Evolutionary conservation across 768 basidiomycete species (phyloP).

Genomic region (Suillus lakei): DNA sequence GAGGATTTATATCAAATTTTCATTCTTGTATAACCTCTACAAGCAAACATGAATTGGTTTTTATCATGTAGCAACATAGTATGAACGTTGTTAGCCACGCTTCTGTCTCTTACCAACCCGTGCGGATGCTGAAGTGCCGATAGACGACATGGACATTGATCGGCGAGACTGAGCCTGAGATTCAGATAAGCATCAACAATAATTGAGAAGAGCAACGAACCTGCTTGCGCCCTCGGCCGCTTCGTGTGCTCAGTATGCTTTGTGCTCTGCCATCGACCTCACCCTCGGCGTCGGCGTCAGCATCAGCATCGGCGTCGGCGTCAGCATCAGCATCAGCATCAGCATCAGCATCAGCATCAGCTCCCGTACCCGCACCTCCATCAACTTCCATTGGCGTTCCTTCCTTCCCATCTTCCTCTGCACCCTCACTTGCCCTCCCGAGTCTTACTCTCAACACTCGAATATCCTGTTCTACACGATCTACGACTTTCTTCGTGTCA

Average conservation of each 20-base stretch:
- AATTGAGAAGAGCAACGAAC: constrained; percentile 29
- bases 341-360: background rate
- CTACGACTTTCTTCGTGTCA: constrained; percentile 88
- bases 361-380: constrained; percentile 31
- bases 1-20: constrained; percentile 3
- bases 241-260: constrained; percentile 65
- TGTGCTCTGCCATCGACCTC: constrained; percentile 64
- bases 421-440: constrained; percentile 52
- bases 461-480: constrained; percentile 87
- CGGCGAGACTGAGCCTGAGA: constrained; percentile 50
- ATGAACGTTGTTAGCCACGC: constrained; percentile 40
- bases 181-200: constrained; percentile 6
- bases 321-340: too few species aligned
- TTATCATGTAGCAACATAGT: constrained; percentile 9
- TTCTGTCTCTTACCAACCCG: constrained; percentile 64
- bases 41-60: constrained; percentile 11
- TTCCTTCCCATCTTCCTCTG: constrained; percentile 41
- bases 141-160: constrained; percentile 76
- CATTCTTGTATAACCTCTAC: constrained; percentile 17
- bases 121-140: constrained; percentile 66
- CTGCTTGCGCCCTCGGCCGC: constrained; percentile 62
- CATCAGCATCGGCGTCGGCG: constrained; percentile 14
- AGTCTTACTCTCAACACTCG: constrained; percentile 67
- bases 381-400: constrained; percentile 58
- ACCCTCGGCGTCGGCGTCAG: constrained; percentile 21